phyloP scores from a whole-genome alignment of 1,284 basidiomycete species.

The Boletus smithii region DNA sequence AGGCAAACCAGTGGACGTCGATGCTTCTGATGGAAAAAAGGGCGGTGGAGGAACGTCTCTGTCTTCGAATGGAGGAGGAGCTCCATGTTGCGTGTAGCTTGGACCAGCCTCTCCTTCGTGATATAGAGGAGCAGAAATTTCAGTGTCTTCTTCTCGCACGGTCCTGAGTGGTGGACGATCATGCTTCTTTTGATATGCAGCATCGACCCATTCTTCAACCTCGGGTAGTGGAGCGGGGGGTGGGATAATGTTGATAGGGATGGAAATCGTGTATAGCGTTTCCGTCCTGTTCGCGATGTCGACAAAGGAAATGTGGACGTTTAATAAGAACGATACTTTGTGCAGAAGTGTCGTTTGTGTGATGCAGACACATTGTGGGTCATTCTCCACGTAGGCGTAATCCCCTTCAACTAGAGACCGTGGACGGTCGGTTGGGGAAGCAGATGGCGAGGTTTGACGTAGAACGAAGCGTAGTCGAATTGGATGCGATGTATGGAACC shows the following conservation, averaged over 20 bases:
- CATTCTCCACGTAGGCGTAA: constrained; percentile 46
- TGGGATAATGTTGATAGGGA: constrained; percentile 68
- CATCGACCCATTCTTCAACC: constrained; percentile 63
- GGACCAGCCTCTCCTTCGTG: constrained; percentile 69
- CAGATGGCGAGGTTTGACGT: constrained; percentile 53
- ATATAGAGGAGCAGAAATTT: constrained; percentile 58
- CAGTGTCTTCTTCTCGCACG: constrained; percentile 61
- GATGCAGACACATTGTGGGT: constrained; percentile 66
- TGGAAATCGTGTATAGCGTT: constrained; percentile 53
- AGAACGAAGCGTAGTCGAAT: constrained; percentile 70
- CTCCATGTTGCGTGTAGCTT: constrained; percentile 55
- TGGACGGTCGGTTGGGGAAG: constrained; percentile 49
- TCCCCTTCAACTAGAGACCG: constrained; percentile 42
- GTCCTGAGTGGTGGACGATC: constrained; percentile 72
- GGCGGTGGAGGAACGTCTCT: constrained; percentile 72
- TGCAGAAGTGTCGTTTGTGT: constrained; percentile 74
- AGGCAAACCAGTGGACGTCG: constrained; percentile 58
- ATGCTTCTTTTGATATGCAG: constrained; percentile 80
- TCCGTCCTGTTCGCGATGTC: constrained; percentile 64
- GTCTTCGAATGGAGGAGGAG: constrained; percentile 80
- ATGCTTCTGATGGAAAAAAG: constrained; percentile 60
- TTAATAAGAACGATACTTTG: constrained; percentile 62
- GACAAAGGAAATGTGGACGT: constrained; percentile 67
- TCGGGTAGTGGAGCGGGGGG: constrained; percentile 72
- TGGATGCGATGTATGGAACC: constrained; percentile 66